phyloP scores from a whole-genome alignment of 768 basidiomycete genomes.

The Crassisporium funariophilum region DNA sequence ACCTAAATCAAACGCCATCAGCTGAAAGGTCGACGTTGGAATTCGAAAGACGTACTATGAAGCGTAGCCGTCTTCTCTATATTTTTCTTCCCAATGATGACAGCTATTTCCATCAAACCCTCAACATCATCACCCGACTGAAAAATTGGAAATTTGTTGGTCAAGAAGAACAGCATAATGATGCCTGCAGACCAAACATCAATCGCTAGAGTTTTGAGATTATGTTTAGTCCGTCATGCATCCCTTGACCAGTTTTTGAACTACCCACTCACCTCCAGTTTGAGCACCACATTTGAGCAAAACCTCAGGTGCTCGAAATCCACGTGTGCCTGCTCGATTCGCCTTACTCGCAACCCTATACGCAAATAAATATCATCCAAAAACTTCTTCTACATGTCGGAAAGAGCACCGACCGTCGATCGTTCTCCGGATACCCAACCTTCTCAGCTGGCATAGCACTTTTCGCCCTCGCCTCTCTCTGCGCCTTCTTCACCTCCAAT shows the following conservation, averaged over 20 bases:
- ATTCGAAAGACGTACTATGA: constrained; percentile 75
- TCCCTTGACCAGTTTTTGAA: constrained; percentile 1
- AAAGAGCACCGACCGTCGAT: constrained; percentile 58
- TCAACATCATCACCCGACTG: constrained; percentile 93
- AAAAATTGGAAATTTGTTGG: constrained; percentile 91
- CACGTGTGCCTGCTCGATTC: constrained; percentile 94
- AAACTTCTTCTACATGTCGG: too few relatives aligned
- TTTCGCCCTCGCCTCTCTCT: constrained; percentile 61
- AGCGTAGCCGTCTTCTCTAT: constrained; percentile 87
- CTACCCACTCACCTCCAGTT: constrained; percentile 68
- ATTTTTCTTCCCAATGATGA: constrained; percentile 76
- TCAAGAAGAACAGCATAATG: constrained; percentile 91
- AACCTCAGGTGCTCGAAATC: constrained; percentile 97
- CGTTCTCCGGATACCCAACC: constrained; percentile 79
- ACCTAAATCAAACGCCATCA: constrained; percentile 47
- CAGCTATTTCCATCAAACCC: constrained; percentile 92
- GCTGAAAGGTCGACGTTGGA: neutral
- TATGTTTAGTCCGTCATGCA: neutral
- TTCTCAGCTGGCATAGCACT: constrained; percentile 58
- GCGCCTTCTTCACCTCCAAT: constrained; percentile 54
- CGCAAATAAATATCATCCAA: neutral
- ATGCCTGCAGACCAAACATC: constrained; percentile 96
- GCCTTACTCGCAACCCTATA: constrained; percentile 82
- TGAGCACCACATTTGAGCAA: constrained; percentile 93
- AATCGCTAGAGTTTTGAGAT: constrained; percentile 60